Evolutionary conservation across 202 grass and related monocot genomes (phyloP).

Genomic region (Setaria viridis): DNA sequence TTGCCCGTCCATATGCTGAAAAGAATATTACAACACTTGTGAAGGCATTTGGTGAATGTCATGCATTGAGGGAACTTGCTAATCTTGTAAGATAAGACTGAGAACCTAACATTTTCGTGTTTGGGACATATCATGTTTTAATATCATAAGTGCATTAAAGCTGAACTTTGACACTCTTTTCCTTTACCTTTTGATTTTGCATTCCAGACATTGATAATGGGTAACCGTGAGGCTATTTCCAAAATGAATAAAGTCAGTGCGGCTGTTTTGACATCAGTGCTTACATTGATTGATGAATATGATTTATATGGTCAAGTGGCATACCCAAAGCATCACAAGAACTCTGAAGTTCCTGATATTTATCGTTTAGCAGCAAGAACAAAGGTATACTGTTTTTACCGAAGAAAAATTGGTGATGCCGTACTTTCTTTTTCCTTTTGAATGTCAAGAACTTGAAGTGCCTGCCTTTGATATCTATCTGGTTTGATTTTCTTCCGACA

Average conservation of each 20-base stretch:
- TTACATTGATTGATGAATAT: conserved; percentile 97
- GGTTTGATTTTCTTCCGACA: conserved; percentile 34
- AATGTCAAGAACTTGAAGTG: conserved; percentile 20
- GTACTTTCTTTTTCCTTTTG: background rate
- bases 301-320: conserved; percentile 99
- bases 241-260: conserved; percentile 95
- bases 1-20: conserved; percentile 94
- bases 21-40: conserved; percentile 98
- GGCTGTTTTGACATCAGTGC: conserved; percentile 83
- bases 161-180: conserved; percentile 34
- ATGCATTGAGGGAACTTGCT: conserved; percentile 88
- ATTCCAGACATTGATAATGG: conserved; percentile 95
- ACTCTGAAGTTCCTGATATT: conserved; percentile 95
- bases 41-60: conserved; percentile 98
- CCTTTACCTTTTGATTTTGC: conserved; percentile 39
- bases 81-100: conserved; percentile 79
- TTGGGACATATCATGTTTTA: conserved; percentile 3
- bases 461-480: conserved; percentile 29
- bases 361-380: conserved; percentile 95
- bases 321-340: conserved; percentile 97
- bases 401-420: conserved; percentile 14
- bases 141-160: conserved; percentile 25
- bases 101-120: conserved; percentile 13
- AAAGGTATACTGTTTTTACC: conserved; percentile 61
- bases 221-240: conserved; percentile 94